These are phyloP conservation scores for Cymbidium sinense DNA, from an alignment of 106 monocot genomes.

Conservation along the genomic window DNA sequence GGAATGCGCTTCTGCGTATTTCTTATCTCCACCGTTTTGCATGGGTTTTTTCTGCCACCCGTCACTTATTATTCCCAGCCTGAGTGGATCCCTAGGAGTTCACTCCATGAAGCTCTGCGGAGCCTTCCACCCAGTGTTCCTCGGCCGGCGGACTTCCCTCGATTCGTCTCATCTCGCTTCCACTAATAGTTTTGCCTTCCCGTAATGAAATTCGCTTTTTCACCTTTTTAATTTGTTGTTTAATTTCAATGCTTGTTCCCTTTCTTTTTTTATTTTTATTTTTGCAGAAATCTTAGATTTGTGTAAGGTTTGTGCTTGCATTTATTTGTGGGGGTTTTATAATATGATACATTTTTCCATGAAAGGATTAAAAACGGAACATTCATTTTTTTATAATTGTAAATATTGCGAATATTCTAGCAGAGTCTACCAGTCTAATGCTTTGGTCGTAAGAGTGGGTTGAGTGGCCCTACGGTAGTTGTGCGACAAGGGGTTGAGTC, in stretches of 20 bases:
- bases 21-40: neutral
- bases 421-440: too few species aligned
- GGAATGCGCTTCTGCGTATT: neutral
- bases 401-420: too few species aligned
- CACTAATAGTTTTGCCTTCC: conserved; percentile 4
- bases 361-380: too few species aligned
- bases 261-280: neutral
- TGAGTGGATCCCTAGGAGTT: neutral
- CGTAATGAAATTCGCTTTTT: conserved; percentile 6
- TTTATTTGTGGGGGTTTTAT: neutral
- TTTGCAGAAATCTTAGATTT: neutral
- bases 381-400: too few species aligned
- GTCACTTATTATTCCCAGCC: neutral
- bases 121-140: neutral
- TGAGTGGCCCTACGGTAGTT: neutral
- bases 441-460: neutral
- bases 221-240: neutral
- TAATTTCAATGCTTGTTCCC: neutral
- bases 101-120: conserved; percentile 18
- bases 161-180: neutral
- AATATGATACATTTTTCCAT: too few species aligned
- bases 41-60: conserved; percentile 10
- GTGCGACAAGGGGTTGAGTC: neutral
- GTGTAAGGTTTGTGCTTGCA: neutral
- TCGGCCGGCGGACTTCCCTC: neutral